Base-by-base conservation (phyloP, 1,139 yeast genomes). In the Arxiozyma bovina region DNA sequence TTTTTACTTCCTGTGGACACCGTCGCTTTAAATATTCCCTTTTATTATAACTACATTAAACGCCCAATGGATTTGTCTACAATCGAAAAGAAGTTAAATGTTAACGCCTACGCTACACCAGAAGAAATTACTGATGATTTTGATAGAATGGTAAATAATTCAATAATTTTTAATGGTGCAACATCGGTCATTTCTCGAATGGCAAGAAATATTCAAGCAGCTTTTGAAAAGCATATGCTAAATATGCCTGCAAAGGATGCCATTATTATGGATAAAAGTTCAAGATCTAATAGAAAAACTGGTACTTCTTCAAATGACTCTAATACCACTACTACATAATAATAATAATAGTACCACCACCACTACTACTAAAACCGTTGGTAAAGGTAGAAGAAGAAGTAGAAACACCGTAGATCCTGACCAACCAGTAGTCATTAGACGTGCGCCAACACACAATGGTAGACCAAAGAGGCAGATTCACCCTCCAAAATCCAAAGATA, bases 381-480 rank as follows among this genome's bases (percentile, higher is more conserved):
- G 59, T 52, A 41, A 53, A 53, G 50, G 57, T 18, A 61, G 56
- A 15, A 61, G 54, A 51, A 54, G 55, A 42, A 53, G 53, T 22
- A 44, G 42, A 11, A 47, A 52, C 3, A 52, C 48, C 15, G 22
- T 20, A n/a, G 63, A 69, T 60, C 63, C 63, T 55, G 65, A 63
- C 54, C 53, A 63, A 7, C 69, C 69, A 1, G 65, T 67, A n/a
- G 67, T 67, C 57, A 79, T 79, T 59, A 78, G 96, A 65, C 78
- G 95, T 55, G 89, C 81, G 6, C 72, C 77, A n/a, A 77, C 77
- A 2, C 79, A 75, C 50, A 77, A 74, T 56, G 79, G 78, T 42
- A 79, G 99, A 61, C 98, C 99, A 48, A 91, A 91, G 73, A 82
- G 99, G 62, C 95, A 90, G 63, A 89, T 93, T 51, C 97, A 91